Evolutionary conservation across 2,329 filamentous ascomycete genomes (phyloP).

Genomic region (Fusarium caatingaense): DNA sequence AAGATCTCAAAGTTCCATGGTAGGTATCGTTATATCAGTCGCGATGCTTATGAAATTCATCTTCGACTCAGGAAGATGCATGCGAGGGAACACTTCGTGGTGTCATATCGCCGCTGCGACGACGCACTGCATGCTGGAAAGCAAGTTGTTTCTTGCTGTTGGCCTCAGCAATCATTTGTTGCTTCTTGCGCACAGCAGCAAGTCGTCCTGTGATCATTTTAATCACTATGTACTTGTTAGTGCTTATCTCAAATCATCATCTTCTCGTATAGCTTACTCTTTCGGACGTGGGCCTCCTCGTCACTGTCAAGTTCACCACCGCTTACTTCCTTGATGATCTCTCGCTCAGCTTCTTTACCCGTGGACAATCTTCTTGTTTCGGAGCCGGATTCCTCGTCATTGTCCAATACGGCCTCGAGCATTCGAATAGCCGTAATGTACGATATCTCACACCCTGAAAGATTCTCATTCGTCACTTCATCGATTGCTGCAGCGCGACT

Average conservation of each 20-base stretch:
- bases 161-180: slow-evolving; percentile 69
- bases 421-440: slow-evolving; percentile 94
- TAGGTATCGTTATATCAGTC: slow-evolving; percentile 35
- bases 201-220: slow-evolving; percentile 71
- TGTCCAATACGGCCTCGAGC: slow-evolving; percentile 93
- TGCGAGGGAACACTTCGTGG: slow-evolving; percentile 65
- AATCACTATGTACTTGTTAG: slow-evolving; percentile 62
- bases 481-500: slow-evolving; percentile 93
- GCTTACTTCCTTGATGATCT: slow-evolving; percentile 48
- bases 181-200: slow-evolving; percentile 68
- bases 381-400: slow-evolving; percentile 68
- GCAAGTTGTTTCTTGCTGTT: slow-evolving; percentile 60
- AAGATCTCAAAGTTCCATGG: slow-evolving; percentile 39
- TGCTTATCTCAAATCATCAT: not conserved
- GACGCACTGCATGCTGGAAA: slow-evolving; percentile 57
- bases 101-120: slow-evolving; percentile 67
- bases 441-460: slow-evolving; percentile 88
- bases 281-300: slow-evolving; percentile 78
- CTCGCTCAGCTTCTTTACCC: slow-evolving; percentile 57
- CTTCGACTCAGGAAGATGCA: slow-evolving; percentile 50
- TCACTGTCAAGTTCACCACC: slow-evolving; percentile 70
- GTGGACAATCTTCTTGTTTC: slow-evolving; percentile 47
- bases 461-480: slow-evolving; percentile 91
- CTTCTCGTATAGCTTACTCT: slow-evolving; percentile 64
- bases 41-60: slow-evolving; percentile 13